A percentile compares a stretch with the other conserved stretches of the same genome.
Evolutionary conservation across 179 eudicot genomes (phyloP).

Genomic region (Camellia oleifera): DNA sequence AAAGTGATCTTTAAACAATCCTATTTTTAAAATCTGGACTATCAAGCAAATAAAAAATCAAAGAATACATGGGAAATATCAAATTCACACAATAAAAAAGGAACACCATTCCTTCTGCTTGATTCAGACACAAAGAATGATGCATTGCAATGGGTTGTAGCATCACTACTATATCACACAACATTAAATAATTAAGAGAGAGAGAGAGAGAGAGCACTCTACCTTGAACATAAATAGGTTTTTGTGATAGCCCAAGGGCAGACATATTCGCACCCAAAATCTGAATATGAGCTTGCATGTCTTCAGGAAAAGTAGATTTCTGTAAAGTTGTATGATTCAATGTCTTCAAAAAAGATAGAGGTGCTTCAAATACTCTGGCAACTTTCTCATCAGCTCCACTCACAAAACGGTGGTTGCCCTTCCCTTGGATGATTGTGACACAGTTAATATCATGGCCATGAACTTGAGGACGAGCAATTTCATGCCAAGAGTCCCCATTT

Average conservation of each 20-base stretch:
- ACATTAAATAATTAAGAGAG: background rate
- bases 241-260: conserved; percentile 96
- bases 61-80: background rate
- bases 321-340: conserved; percentile 58
- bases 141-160: background rate
- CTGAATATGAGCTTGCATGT: conserved; percentile 66
- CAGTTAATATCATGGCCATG: conserved; percentile 97
- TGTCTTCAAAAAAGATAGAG: conserved; percentile 88
- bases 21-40: too few species aligned
- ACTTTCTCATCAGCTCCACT: conserved; percentile 98
- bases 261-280: conserved; percentile 99
- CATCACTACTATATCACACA: background rate
- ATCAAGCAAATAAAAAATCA: background rate
- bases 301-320: conserved; percentile 46
- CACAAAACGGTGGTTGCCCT: conserved; percentile 88
- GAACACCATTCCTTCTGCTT: background rate
- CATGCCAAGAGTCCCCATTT: conserved; percentile 67
- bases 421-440: conserved; percentile 71
- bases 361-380: conserved; percentile 96
- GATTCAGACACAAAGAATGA: background rate
- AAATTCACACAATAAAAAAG: background rate
- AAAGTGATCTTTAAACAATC: too few species aligned
- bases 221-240: conserved; percentile 88
- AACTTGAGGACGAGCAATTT: conserved; percentile 98
- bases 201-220: conserved; percentile 15